Conservation (phyloP, 140 eudicot species). For the Flaveria floridana region DNA sequence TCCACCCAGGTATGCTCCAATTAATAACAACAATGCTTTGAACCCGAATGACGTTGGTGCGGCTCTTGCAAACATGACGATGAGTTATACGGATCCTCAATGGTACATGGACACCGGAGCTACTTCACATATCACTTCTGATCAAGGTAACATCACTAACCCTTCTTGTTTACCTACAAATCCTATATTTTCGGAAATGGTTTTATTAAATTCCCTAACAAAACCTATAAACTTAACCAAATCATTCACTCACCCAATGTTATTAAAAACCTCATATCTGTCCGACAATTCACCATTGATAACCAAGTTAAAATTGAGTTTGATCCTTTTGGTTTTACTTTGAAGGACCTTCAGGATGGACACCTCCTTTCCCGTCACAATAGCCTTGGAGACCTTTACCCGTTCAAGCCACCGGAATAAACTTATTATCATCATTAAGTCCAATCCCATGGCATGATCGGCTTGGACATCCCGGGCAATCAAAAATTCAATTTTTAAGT, state of each 20-base stretch:
- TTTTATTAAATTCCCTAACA: neutral
- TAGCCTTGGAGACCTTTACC: too few relatives aligned
- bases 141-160: neutral
- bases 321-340: too few relatives aligned
- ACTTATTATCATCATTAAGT: too few relatives aligned
- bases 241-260: neutral
- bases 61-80: neutral
- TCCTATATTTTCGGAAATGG: neutral
- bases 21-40: neutral
- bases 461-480: too few relatives aligned
- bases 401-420: too few relatives aligned
- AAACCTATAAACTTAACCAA: neutral
- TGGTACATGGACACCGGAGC: slow-evolving; percentile 5
- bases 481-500: too few relatives aligned
- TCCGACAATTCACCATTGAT: too few relatives aligned
- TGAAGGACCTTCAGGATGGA: too few relatives aligned
- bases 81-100: neutral
- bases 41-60: neutral
- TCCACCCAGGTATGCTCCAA: too few relatives aligned
- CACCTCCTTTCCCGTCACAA: too few relatives aligned
- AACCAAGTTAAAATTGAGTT: too few relatives aligned
- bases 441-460: too few relatives aligned
- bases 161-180: neutral
- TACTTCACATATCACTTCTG: neutral
- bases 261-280: neutral